Conservation (phyloP, 2,329 filamentous ascomycete genomes). For the Microdochium bolleyi region DNA sequence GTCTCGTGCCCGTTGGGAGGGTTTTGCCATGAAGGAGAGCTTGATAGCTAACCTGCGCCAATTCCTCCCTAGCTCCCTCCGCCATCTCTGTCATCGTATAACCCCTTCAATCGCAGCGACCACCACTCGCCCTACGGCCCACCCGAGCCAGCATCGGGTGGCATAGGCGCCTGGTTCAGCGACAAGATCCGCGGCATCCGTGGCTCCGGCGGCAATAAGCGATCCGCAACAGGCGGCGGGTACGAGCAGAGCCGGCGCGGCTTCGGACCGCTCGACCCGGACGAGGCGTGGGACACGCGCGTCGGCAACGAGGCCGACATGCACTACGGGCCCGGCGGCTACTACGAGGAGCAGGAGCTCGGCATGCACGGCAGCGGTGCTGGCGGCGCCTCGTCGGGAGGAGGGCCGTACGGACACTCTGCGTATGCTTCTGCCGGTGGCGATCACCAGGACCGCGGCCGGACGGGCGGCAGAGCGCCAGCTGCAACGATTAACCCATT, state of each 20-base stretch:
- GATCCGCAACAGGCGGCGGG: conserved; percentile 35
- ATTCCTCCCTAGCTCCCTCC: conserved; percentile 50
- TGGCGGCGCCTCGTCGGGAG: neutral
- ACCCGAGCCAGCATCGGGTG: conserved; percentile 48
- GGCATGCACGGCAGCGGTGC: conserved; percentile 30
- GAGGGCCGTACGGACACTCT: conserved; percentile 26
- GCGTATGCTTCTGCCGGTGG: conserved; percentile 23
- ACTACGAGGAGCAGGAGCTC: conserved; percentile 73
- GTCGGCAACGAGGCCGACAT: conserved; percentile 65
- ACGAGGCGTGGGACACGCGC: conserved; percentile 78
- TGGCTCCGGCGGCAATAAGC: conserved; percentile 56
- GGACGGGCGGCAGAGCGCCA: conserved; percentile 18
- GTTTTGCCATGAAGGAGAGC: neutral
- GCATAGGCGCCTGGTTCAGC: conserved; percentile 66
- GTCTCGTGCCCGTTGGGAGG: neutral
- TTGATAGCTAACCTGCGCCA: conserved; percentile 5
- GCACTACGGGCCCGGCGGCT: conserved; percentile 47
- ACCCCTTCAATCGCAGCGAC: conserved; percentile 57
- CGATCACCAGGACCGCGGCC: conserved; percentile 20
- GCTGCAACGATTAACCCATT: conserved; percentile 54
- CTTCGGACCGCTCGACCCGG: conserved; percentile 66
- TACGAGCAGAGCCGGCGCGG: conserved; percentile 39
- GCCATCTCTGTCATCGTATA: conserved; percentile 58
- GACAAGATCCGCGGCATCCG: conserved; percentile 52
- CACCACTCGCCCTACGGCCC: conserved; percentile 34